Conservation (phyloP, 2,329 filamentous ascomycete genomes). For the Curvularia sp. region DNA sequence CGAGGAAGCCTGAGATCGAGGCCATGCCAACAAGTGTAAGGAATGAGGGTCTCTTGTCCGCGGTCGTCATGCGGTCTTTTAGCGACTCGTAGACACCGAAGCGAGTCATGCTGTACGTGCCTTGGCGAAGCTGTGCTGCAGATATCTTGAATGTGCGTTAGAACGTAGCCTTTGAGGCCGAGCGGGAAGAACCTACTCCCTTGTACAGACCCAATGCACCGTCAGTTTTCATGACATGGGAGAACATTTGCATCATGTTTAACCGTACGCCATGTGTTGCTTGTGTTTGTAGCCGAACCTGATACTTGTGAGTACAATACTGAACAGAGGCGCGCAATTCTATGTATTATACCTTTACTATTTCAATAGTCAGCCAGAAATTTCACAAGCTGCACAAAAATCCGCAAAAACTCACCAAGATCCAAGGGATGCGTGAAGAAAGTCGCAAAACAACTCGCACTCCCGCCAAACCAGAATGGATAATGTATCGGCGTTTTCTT, state of each 20-base stretch:
- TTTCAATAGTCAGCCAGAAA: slow-evolving; percentile 38
- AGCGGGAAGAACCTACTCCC: slow-evolving; percentile 63
- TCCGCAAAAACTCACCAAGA: slow-evolving; percentile 69
- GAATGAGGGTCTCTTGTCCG: slow-evolving; percentile 67
- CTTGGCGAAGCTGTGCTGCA: slow-evolving; percentile 88
- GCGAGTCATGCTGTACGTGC: slow-evolving; percentile 92
- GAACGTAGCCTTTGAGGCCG: background rate
- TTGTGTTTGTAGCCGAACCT: slow-evolving; percentile 90
- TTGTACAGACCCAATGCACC: slow-evolving; percentile 84
- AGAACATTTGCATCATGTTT: slow-evolving; percentile 85
- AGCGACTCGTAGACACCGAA: slow-evolving; percentile 97
- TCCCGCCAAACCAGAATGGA: slow-evolving; percentile 88
- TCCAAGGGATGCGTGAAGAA: slow-evolving; percentile 93
- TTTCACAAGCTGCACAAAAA: background rate
- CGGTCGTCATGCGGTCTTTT: slow-evolving; percentile 71
- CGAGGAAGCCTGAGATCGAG: slow-evolving; percentile 81
- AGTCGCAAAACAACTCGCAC: slow-evolving; percentile 89
- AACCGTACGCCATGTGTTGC: slow-evolving; percentile 69
- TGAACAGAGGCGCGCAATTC: slow-evolving; percentile 7
- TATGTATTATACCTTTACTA: slow-evolving; percentile 54
- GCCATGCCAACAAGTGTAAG: slow-evolving; percentile 83
- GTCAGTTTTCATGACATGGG: slow-evolving; percentile 78
- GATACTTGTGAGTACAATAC: slow-evolving; percentile 28
- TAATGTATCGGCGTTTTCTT: slow-evolving; percentile 53
- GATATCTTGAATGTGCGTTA: slow-evolving; percentile 66